Percentiles rank a stretch among this genome's conserved stretches.
Conservation (phyloP, 345 rosid genomes). For the Adansonia digitata region DNA sequence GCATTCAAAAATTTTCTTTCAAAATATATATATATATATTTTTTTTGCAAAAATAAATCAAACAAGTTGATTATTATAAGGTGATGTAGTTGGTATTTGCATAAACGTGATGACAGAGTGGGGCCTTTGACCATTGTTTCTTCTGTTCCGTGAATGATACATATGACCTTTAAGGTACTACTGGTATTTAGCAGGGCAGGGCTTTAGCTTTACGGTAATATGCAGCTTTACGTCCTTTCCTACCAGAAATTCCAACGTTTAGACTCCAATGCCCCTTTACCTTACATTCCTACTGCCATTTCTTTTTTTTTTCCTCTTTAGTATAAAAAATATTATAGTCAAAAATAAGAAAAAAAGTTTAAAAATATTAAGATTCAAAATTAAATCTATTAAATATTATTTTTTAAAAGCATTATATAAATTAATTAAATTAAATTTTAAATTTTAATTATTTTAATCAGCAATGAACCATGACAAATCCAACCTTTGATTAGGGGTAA, state of each 20-base stretch:
- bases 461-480: background rate
- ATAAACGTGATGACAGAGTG: background rate
- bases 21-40: no score
- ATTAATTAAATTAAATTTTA: no score
- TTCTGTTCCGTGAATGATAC: background rate
- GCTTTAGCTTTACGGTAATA: background rate
- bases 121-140: background rate
- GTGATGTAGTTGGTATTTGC: background rate
- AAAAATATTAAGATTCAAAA: no score
- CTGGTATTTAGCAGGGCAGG: background rate
- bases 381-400: no score
- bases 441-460: no score
- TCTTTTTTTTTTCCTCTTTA: no score
- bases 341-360: no score
- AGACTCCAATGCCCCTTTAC: background rate
- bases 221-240: constrained; percentile 12
- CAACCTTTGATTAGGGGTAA: no score
- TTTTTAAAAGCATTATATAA: no score
- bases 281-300: background rate
- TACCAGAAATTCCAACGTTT: background rate
- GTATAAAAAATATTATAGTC: no score
- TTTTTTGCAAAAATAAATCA: no score
- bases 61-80: background rate
- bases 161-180: constrained; percentile 1
- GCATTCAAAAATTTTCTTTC: no score